phyloP scores from a whole-genome alignment of 177 flowering plant species.

The Tripterygium wilfordii region DNA sequence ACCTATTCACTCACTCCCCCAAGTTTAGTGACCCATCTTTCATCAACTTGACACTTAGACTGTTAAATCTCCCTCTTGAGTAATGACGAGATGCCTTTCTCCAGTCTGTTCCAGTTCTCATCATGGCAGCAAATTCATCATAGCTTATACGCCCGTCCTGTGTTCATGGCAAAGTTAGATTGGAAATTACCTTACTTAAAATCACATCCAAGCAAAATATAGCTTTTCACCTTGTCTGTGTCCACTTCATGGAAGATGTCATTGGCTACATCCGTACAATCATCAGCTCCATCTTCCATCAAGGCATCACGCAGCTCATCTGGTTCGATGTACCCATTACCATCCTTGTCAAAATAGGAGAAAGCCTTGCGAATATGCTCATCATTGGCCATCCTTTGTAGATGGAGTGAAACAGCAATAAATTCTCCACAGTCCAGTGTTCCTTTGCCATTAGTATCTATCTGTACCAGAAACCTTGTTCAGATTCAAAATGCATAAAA shows the following conservation, averaged over 20 bases:
- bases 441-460: constrained; percentile 73
- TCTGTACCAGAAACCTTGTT: constrained; percentile 38
- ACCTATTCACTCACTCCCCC: constrained; percentile 29
- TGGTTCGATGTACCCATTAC: constrained; percentile 76
- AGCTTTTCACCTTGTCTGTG: constrained; percentile 97
- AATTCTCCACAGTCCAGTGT: constrained; percentile 85
- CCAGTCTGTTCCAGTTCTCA: constrained; percentile 83
- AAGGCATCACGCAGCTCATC: constrained; percentile 77
- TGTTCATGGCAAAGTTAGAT: constrained; percentile 9
- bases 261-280: constrained; percentile 63
- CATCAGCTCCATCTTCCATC: constrained; percentile 79
- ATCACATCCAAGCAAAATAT: too few relatives aligned
- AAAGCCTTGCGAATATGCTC: constrained; percentile 91
- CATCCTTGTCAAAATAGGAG: constrained; percentile 81
- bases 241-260: constrained; percentile 95
- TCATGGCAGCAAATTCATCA: constrained; percentile 72
- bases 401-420: constrained; percentile 74
- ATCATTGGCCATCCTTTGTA: constrained; percentile 81
- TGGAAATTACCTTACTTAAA: too few relatives aligned
- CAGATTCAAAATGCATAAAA: too few relatives aligned
- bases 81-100: constrained; percentile 75
- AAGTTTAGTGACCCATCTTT: constrained; percentile 68
- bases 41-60: constrained; percentile 59
- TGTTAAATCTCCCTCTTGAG: constrained; percentile 74
- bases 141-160: constrained; percentile 72